These are phyloP conservation scores for Filosporella fistucella DNA, from an alignment of 495 filamentous ascomycete genomes.

Conservation along the genomic window DNA sequence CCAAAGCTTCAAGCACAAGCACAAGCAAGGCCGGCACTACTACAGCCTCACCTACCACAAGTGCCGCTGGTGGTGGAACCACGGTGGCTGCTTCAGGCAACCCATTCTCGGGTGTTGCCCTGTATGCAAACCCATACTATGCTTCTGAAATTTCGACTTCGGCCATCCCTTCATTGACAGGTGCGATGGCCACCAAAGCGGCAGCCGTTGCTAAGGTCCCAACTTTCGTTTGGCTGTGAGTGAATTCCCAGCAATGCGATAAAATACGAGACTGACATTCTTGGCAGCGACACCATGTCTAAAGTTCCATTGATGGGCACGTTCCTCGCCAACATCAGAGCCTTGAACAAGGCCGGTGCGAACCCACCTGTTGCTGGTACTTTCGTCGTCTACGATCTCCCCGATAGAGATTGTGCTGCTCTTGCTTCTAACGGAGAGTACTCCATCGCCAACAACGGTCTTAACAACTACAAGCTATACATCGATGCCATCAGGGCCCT, in stretches of 20 bases:
- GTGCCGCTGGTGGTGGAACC: conserved; percentile 17
- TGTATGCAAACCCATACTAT: conserved; percentile 51
- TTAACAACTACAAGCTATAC: conserved; percentile 58
- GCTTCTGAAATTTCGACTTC: conserved; percentile 43
- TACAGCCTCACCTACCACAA: conserved; percentile 9
- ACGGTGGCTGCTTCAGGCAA: conserved; percentile 33
- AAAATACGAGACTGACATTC: background rate
- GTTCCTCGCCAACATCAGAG: conserved; percentile 38
- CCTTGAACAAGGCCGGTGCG: conserved; percentile 41
- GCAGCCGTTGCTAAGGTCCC: conserved; percentile 46
- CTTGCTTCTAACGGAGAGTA: conserved; percentile 72
- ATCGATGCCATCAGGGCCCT: conserved; percentile 20
- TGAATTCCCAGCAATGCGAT: too few species aligned
- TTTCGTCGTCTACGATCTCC: conserved; percentile 72
- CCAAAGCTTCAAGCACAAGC: conserved; percentile 1
- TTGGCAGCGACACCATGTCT: conserved; percentile 34
- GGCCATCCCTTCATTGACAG: conserved; percentile 43
- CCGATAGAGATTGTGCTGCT: conserved; percentile 74
- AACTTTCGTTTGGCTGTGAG: conserved; percentile 58
- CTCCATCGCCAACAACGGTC: conserved; percentile 52
- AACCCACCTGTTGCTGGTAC: conserved; percentile 39
- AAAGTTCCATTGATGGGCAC: conserved; percentile 45
- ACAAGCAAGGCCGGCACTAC: background rate
- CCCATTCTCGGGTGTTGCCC: conserved; percentile 42
- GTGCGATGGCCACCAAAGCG: conserved; percentile 32